Base-by-base conservation (phyloP, 106 monocot genomes). In the Allium sativum region DNA sequence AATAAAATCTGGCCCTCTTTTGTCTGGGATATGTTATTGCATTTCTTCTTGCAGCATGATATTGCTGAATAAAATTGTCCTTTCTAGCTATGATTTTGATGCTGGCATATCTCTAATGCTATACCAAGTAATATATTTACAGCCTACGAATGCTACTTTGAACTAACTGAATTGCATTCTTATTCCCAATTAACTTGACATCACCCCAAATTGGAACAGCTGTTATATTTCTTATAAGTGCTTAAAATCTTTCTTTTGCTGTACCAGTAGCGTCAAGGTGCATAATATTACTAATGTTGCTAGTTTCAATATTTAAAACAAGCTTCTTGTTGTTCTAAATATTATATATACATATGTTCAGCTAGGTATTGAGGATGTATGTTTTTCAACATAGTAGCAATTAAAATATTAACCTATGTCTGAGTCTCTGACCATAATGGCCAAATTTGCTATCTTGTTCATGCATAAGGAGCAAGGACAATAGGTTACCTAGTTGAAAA, bases 41-140 rank as follows among this genome's bases (percentile, higher is more conserved):
- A 47, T 96, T 59, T 91, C 91, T 44, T 96, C 96, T 17, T 96
- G 91, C 72, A 87, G 91, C 84, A 96, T 96, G 96, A 96, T 91
- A 74, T 72, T 96, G 11, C 77, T 96, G 21, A 96, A 96, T 59
- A 96, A 96, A 50, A 75, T 74, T 75, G 87, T 91, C 21, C 73
- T 96, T 7, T 96, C 96, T 18, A 77, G 77, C 48, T 96, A 80
- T 70, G 68, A 78, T 77, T 96, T 96, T 79, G 81, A 76, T 82
- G 96, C 91, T 62, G 87, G 84, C 69, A 85, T 96, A 59, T 87
- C 71, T 44, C 64, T 96, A 56, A 96, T 96, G 96, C 66, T 91
- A 40, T 96, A 91, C 40, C 91, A 96, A 91, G 96, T 96, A 65
- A 21, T 6, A 52, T 40, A 43, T 46, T 62, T 22, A 45, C 18